Evolutionary conservation across 257 asterid species (phyloP), one percentile per base, ranked within the genome.

Genomic region (Perilla frutescens): DNA sequence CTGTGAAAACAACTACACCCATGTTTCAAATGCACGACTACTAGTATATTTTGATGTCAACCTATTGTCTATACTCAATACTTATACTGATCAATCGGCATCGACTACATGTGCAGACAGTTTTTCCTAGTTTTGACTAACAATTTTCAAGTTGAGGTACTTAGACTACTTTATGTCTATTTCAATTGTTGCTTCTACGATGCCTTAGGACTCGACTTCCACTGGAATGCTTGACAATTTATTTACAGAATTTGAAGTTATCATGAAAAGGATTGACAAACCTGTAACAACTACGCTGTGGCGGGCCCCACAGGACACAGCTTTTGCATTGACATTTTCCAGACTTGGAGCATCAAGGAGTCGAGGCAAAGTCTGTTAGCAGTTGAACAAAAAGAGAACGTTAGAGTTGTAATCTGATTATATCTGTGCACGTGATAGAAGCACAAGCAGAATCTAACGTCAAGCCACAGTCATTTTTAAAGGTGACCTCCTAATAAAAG

Each of bases 221-320:
- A 20, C 26, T 20, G 26, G 26, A 20, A 20, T 20, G 26, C 26
- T 20, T 20, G 26, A 20, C 26, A 20, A 20, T 20, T 20, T 20
- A 5, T 39, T 45, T 49, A 41, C 26, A 45, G 72, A 61, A 66
- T 8, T 51, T 29, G 20, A 8, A 29, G 53, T 56, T 34, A 7
- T 20, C 65, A 15, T 68, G 12, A 44, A 77, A 59, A 47, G 48
- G 60, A 69, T 20, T 50, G 11, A 58, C 87, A 7, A 62, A 92
- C 98, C 96, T 79, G 98, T 87, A 62, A 90, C 76, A 12, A 90
- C 83, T 12, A 96, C 94, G 76, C 84, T 90, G 83, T 95, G 99
- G 8, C 99, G 99, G 54, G 99, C 99, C 73, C 99, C 99, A 60
- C 99, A 87, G 4, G 98, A 95, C 60, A 95, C 96, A 58, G 79